Evolutionary conservation across 2,329 filamentous ascomycete genomes (phyloP), one percentile per base, ranked within the genome.

Genomic region (Penicillium frequentans): DNA sequence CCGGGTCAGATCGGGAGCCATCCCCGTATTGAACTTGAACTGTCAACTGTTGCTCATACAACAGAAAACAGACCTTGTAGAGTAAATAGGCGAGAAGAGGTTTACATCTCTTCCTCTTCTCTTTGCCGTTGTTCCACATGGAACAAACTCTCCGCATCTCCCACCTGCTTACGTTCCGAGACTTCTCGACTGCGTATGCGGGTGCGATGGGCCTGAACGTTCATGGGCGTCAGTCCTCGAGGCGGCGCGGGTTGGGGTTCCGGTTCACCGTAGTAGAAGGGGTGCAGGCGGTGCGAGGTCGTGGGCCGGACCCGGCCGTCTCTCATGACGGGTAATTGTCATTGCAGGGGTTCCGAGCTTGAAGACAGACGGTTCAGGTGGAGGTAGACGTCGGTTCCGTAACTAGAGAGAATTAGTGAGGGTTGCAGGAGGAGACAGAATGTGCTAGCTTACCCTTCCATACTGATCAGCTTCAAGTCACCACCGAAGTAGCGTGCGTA

Each of bases 401-500:
- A 99, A 57, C 93, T 96, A 39, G 9, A 21, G 11, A 16, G 10
- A 67, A 27, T 49, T 19, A 53, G 58, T 69, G 48, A 69, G 58
- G 55, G 26, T n/a, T 26, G 29, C 7, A 16, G 42, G 3, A 5
- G 16, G 24, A n/a, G 11, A 19, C n/a, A 14, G 14, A 33, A 16
- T 19, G 8, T 5, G n/a, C n/a, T 19, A 39, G 43, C 90, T 82
- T 81, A 96, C 91, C 95, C 95, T 82, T 99, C 95, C 95, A 99
- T 99, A 74, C 92, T 97, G 70, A 99, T 99, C 74, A 99, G 78
- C 77, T 98, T 98, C 68, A 99, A 75, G 75, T 99, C 95, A 57
- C 95, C 95, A 58, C 95, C 95, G 78, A 99, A 99, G 79, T 99
- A 99, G 64, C 95, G 83, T 54, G 95, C 95, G 70, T 99, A 99